Conservation (phyloP, 2,329 filamentous ascomycete species). For the Pestalotiopsis sp. region DNA sequence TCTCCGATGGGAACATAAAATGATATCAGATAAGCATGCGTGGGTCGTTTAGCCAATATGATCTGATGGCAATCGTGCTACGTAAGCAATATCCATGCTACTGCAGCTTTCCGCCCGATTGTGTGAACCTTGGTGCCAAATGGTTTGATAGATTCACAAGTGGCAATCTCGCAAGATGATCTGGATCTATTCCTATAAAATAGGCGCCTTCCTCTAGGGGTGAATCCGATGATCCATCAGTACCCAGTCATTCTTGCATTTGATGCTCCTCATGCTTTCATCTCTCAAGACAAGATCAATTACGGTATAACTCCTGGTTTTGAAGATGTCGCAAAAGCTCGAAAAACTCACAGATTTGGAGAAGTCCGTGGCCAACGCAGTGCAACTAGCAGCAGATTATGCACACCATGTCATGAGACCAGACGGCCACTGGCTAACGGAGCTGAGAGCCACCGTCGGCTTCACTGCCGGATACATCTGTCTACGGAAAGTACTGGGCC, state of each 20-base stretch:
- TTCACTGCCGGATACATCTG: constrained; percentile 8
- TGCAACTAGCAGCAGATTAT: neutral
- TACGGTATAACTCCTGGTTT: neutral
- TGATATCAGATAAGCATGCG: neutral
- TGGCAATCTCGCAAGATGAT: neutral
- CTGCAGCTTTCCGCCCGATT: neutral
- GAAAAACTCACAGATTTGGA: neutral
- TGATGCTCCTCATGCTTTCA: neutral
- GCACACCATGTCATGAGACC: constrained; percentile 1
- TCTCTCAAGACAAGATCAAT: neutral
- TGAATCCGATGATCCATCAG: no score
- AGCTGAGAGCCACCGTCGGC: neutral
- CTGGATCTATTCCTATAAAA: neutral
- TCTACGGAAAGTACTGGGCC: neutral
- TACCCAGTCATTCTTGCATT: no score
- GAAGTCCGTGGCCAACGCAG: neutral
- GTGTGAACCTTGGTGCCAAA: neutral
- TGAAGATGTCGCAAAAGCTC: neutral
- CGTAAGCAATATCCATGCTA: neutral
- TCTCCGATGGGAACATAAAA: neutral
- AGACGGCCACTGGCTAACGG: constrained; percentile 8
- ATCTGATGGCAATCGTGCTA: neutral
- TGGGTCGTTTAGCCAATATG: neutral
- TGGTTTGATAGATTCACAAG: neutral
- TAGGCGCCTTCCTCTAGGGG: neutral